Percentiles rank a stretch among this genome's conserved stretches.
phyloP scores from a whole-genome alignment of 2,329 filamentous ascomycete species.

The Calonectria leucothoes region DNA sequence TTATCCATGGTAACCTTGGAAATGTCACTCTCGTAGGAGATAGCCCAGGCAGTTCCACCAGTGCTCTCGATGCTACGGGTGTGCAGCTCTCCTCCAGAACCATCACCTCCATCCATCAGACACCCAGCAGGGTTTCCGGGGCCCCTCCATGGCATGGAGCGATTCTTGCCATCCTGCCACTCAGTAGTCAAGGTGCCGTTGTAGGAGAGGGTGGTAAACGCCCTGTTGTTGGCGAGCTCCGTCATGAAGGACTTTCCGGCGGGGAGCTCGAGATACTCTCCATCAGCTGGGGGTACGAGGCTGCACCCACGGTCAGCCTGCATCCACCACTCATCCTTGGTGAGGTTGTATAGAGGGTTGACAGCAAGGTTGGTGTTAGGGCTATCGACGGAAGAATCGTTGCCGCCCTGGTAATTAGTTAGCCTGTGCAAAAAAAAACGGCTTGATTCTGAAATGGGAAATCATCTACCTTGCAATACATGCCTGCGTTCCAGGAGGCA shows the following conservation, averaged over 20 bases:
- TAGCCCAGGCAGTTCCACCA: constrained; percentile 61
- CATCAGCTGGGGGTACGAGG: constrained; percentile 45
- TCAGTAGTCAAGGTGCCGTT: constrained; percentile 49
- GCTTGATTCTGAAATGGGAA: not conserved
- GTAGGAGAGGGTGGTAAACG: constrained; percentile 59
- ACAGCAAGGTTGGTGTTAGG: constrained; percentile 58
- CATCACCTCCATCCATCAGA: constrained; percentile 44
- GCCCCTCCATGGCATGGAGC: constrained; percentile 58
- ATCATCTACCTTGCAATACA: constrained; percentile 41
- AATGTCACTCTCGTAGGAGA: constrained; percentile 61
- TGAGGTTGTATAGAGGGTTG: constrained; percentile 58
- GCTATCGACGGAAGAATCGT: constrained; percentile 47
- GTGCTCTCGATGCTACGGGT: constrained; percentile 55
- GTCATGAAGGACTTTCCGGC: constrained; percentile 60
- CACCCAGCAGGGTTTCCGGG: constrained; percentile 42
- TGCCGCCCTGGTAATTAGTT: constrained; percentile 39
- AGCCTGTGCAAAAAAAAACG: not conserved
- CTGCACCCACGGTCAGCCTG: constrained; percentile 61
- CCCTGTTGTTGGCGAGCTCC: constrained; percentile 63
- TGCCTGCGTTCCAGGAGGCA: constrained; percentile 42
- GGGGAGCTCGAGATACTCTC: constrained; percentile 55
- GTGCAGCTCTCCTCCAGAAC: constrained; percentile 59
- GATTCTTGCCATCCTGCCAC: constrained; percentile 60
- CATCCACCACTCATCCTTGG: constrained; percentile 62
- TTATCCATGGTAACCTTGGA: constrained; percentile 61